Evolutionary conservation across 2,329 filamentous ascomycete species (phyloP).

Genomic region (Ophiosphaerella narmari): DNA sequence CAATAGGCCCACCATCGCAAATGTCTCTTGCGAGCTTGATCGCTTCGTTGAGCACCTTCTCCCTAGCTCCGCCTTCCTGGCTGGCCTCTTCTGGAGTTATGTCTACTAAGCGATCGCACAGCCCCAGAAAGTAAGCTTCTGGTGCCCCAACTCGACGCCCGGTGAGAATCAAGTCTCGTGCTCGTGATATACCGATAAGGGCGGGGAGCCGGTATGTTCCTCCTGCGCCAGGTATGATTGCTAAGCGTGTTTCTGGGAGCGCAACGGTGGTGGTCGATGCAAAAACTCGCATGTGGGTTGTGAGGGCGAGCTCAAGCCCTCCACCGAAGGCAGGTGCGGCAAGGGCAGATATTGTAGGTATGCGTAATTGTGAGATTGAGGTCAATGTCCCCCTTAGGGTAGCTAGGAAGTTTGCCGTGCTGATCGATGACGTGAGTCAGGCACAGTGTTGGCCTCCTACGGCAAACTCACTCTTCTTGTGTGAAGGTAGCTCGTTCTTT

Average conservation of each 20-base stretch:
- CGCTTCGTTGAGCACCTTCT: constrained; percentile 73
- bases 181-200: constrained; percentile 77
- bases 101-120: constrained; percentile 89
- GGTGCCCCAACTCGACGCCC: constrained; percentile 80
- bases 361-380: constrained; percentile 72
- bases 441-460: neutral
- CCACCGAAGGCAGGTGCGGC: constrained; percentile 87
- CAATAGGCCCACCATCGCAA: constrained; percentile 86
- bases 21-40: constrained; percentile 81
- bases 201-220: constrained; percentile 86
- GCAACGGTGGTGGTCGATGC: constrained; percentile 77
- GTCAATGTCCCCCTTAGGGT: constrained; percentile 77
- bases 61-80: constrained; percentile 61
- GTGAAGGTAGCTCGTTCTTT: constrained; percentile 84
- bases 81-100: constrained; percentile 63
- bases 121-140: constrained; percentile 88
- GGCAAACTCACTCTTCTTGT: constrained; percentile 69
- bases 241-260: constrained; percentile 88
- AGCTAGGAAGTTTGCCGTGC: constrained; percentile 77
- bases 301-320: constrained; percentile 88
- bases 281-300: constrained; percentile 87
- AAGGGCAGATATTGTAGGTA: constrained; percentile 89
- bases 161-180: constrained; percentile 88
- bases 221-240: constrained; percentile 92
- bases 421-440: constrained; percentile 45